A percentile compares a stretch with the other conserved stretches of the same genome.
Evolutionary conservation across 495 filamentous ascomycete species (phyloP).

Genomic region (Polyplosphaeria fusca): DNA sequence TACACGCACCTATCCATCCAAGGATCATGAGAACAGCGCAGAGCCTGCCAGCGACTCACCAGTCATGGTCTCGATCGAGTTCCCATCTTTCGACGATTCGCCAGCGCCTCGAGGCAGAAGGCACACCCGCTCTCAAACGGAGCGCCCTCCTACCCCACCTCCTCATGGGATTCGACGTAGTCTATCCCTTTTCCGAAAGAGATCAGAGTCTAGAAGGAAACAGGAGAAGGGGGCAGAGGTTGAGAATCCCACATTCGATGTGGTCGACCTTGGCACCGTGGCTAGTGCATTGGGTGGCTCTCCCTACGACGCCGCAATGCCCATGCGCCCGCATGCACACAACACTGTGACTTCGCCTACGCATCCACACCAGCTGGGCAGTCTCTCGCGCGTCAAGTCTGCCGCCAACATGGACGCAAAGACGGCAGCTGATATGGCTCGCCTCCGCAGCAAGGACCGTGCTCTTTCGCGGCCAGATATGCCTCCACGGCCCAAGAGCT

Average conservation of each 20-base stretch:
- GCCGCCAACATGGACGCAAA: conserved; percentile 41
- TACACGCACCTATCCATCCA: conserved; percentile 26
- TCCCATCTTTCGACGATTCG: conserved; percentile 11
- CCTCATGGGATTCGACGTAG: conserved; percentile 26
- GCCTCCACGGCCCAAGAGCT: conserved; percentile 26
- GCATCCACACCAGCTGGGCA: conserved; percentile 42
- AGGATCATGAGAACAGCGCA: conserved; percentile 1
- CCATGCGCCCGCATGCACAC: neutral
- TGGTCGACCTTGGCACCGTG: conserved; percentile 43
- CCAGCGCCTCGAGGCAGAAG: conserved; percentile 8
- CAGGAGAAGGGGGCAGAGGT: conserved; percentile 7
- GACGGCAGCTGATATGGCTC: conserved; percentile 40
- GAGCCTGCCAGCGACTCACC: conserved; percentile 4
- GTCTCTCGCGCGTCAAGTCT: conserved; percentile 26
- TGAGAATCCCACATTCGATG: conserved; percentile 15
- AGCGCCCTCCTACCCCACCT: conserved; percentile 20
- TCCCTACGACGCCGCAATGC: conserved; percentile 47
- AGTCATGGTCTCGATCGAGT: neutral
- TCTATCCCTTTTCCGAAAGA: conserved; percentile 22
- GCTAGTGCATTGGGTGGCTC: conserved; percentile 40
- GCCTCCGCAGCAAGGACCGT: conserved; percentile 41
- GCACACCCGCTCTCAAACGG: conserved; percentile 18
- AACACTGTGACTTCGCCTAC: conserved; percentile 13
- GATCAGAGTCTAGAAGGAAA: conserved; percentile 13
- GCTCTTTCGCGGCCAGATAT: conserved; percentile 12